Evolutionary conservation across 2,329 filamentous ascomycete genomes (phyloP).

Genomic region (Pseudopithomyces chartarum): DNA sequence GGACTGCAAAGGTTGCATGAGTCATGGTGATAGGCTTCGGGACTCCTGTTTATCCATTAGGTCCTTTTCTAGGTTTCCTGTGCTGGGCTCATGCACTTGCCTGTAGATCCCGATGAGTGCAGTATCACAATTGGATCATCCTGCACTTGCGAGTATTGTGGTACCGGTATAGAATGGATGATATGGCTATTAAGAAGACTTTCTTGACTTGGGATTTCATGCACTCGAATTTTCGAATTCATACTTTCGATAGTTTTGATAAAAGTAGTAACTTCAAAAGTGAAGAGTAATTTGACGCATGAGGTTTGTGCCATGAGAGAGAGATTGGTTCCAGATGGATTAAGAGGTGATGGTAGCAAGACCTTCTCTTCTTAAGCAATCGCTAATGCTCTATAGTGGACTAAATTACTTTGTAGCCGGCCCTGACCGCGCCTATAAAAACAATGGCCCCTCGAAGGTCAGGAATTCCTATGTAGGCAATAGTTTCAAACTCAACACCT

Average conservation of each 20-base stretch:
- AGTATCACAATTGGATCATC: slow-evolving; percentile 31
- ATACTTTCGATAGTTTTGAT: background rate
- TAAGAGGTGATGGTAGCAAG: slow-evolving; percentile 25
- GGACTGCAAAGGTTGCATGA: slow-evolving; percentile 15
- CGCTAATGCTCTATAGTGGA: background rate
- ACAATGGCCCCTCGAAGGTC: slow-evolving; percentile 19
- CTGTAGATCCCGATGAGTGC: slow-evolving; percentile 44
- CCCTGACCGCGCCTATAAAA: slow-evolving; percentile 21
- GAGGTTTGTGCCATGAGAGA: slow-evolving; percentile 21
- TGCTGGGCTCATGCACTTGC: background rate
- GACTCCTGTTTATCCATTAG: slow-evolving; percentile 17
- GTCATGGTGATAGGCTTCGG: slow-evolving; percentile 38
- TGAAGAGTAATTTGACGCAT: slow-evolving; percentile 15
- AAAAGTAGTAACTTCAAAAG: slow-evolving; percentile 11
- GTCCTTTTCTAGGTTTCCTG: background rate
- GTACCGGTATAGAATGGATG: slow-evolving; percentile 7
- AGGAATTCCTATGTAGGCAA: slow-evolving; percentile 23
- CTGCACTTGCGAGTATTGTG: slow-evolving; percentile 21
- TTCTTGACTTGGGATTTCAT: slow-evolving; percentile 6
- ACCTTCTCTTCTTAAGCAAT: slow-evolving; percentile 6
- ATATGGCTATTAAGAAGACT: slow-evolving; percentile 8
- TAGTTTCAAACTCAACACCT: slow-evolving; percentile 16
- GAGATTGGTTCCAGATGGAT: slow-evolving; percentile 16
- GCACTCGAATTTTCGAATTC: background rate
- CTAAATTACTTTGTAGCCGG: slow-evolving; percentile 20